phyloP scores from a whole-genome alignment of 768 basidiomycete genomes.

The Macrolepiota fuliginosa region DNA sequence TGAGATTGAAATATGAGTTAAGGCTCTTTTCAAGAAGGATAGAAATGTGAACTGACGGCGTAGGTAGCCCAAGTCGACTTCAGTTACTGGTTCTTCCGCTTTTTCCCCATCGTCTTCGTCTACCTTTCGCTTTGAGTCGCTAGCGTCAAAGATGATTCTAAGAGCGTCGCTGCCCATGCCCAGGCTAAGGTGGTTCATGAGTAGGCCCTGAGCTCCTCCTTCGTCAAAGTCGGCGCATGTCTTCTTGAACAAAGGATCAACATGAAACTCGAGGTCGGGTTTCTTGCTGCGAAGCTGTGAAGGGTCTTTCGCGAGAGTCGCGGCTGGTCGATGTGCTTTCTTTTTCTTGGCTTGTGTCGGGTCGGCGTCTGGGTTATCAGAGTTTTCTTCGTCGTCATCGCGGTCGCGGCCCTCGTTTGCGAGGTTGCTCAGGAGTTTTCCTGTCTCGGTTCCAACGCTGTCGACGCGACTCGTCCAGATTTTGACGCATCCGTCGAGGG shows the following conservation, averaged over 20 bases:
- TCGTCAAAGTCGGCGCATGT: slow-evolving; percentile 99
- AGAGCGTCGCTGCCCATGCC: slow-evolving; percentile 80
- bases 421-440: slow-evolving; percentile 90
- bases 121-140: slow-evolving; percentile 79
- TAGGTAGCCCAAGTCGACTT: slow-evolving; percentile 61
- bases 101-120: slow-evolving; percentile 68
- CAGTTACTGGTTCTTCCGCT: slow-evolving; percentile 65
- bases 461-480: slow-evolving; percentile 99
- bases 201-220: slow-evolving; percentile 90
- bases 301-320: slow-evolving; percentile 88
- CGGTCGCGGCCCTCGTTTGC: slow-evolving; percentile 53
- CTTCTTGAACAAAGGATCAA: slow-evolving; percentile 97
- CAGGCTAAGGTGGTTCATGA: slow-evolving; percentile 93
- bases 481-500: slow-evolving; percentile 97
- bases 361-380: slow-evolving; percentile 68
- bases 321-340: slow-evolving; percentile 67
- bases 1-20: slow-evolving; percentile 23
- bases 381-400: slow-evolving; percentile 59
- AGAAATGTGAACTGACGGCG: slow-evolving; percentile 45
- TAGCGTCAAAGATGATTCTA: slow-evolving; percentile 93
- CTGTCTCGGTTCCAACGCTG: slow-evolving; percentile 94
- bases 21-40: neutral
- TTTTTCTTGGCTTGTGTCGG: slow-evolving; percentile 58
- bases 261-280: slow-evolving; percentile 90
- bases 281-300: slow-evolving; percentile 85